A percentile compares a stretch with the other conserved stretches of the same genome.
phyloP scores from a whole-genome alignment of 2,329 filamentous ascomycete species.

The Aureobasidium lini region DNA sequence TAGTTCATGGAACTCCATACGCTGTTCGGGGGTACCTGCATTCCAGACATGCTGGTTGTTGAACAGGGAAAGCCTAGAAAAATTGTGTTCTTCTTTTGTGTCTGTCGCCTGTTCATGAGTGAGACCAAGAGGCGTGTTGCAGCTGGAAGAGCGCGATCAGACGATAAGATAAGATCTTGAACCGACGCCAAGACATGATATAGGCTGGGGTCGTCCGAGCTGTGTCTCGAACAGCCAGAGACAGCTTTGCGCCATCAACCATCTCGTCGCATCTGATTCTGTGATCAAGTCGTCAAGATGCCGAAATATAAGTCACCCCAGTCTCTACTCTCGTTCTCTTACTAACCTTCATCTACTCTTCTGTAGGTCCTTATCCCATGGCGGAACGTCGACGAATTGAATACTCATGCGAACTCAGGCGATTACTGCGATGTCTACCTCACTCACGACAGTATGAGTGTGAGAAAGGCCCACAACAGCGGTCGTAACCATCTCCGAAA shows the following conservation, averaged over 20 bases:
- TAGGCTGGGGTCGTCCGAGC: neutral
- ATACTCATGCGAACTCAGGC: constrained; percentile 31
- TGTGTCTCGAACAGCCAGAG: neutral
- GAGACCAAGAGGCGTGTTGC: neutral
- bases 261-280: neutral
- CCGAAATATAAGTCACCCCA: constrained; percentile 22
- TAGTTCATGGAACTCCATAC: constrained; percentile 48
- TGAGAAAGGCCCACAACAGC: constrained; percentile 96
- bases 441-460: constrained; percentile 99
- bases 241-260: neutral
- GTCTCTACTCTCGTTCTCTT: neutral
- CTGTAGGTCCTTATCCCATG: constrained; percentile 16
- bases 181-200: neutral
- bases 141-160: neutral
- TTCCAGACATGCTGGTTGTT: constrained; percentile 16
- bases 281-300: constrained; percentile 15
- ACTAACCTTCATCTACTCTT: constrained; percentile 21
- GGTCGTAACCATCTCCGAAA: constrained; percentile 96
- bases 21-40: constrained; percentile 28
- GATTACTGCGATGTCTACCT: constrained; percentile 99
- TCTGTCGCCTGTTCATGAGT: neutral
- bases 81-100: neutral
- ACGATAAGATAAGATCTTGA: neutral
- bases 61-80: neutral
- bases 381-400: neutral